phyloP scores from a whole-genome alignment of 2,329 filamentous ascomycete species.

The Coccinonectria pachysandricola region DNA sequence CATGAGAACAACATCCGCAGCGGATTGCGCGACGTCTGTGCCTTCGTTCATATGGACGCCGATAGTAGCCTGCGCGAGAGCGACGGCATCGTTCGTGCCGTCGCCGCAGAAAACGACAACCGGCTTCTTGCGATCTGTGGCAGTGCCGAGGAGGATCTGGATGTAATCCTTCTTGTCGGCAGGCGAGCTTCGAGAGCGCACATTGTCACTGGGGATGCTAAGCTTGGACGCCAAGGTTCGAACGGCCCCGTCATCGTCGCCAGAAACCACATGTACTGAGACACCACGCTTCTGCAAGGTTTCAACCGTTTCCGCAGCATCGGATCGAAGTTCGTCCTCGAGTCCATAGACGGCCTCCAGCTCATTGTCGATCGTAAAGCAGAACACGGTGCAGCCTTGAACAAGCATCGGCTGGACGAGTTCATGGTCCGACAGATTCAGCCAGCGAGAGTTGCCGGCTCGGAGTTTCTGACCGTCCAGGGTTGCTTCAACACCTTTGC shows the following conservation, averaged over 20 bases:
- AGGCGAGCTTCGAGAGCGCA: slow-evolving; percentile 33
- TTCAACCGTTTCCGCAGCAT: slow-evolving; percentile 26
- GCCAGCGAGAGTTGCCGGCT: slow-evolving; percentile 43
- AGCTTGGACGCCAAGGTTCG: slow-evolving; percentile 28
- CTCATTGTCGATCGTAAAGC: slow-evolving; percentile 29
- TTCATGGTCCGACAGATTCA: slow-evolving; percentile 22
- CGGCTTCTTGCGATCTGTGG: slow-evolving; percentile 11
- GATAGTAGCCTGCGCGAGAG: slow-evolving; percentile 59
- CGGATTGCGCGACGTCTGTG: slow-evolving; percentile 54
- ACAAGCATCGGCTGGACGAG: slow-evolving; percentile 25
- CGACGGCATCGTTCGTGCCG: slow-evolving; percentile 69
- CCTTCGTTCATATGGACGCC: slow-evolving; percentile 57
- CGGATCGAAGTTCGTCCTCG: slow-evolving; percentile 34
- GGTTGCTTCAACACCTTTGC: slow-evolving; percentile 34
- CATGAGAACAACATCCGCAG: slow-evolving; percentile 61
- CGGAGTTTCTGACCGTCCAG: slow-evolving; percentile 21
- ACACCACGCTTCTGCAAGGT: slow-evolving; percentile 29
- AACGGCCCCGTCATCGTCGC: slow-evolving; percentile 43
- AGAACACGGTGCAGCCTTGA: slow-evolving; percentile 34
- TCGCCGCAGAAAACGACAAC: slow-evolving; percentile 63
- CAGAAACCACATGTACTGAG: slow-evolving; percentile 38
- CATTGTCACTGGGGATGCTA: slow-evolving; percentile 26
- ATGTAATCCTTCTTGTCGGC: slow-evolving; percentile 37
- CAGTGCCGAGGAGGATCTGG: slow-evolving; percentile 21
- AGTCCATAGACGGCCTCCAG: slow-evolving; percentile 35